Percentiles rank a stretch among this genome's conserved stretches.
Conservation (phyloP, 768 basidiomycete genomes). For the Tylopilus balloui region DNA sequence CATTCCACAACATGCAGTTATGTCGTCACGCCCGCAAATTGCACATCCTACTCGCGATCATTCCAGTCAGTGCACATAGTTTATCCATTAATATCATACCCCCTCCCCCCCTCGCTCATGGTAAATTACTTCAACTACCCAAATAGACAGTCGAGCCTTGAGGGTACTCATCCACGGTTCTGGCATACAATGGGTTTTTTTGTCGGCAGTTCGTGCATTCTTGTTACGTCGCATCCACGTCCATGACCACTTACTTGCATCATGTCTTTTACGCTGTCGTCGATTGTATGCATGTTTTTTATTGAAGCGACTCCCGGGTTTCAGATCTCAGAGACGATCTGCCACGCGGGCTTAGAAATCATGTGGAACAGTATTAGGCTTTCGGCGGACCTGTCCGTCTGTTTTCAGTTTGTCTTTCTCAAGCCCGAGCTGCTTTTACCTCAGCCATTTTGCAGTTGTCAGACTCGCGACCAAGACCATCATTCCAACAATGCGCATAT, state of each 20-base stretch:
- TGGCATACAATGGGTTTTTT: background rate
- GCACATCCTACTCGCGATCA: background rate
- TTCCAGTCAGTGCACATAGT: conserved; percentile 16
- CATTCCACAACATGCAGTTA: background rate
- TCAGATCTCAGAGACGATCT: no score
- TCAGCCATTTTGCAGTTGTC: no score
- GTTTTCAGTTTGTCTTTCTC: no score
- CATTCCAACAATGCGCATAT: no score
- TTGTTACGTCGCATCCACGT: background rate
- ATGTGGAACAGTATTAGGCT: no score
- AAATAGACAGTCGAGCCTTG: conserved; percentile 5
- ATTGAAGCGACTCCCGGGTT: no score
- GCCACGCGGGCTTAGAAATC: no score
- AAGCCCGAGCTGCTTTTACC: no score
- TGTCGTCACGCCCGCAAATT: background rate
- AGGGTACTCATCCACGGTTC: background rate
- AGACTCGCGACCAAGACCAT: no score
- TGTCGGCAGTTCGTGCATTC: background rate
- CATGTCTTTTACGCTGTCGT: background rate
- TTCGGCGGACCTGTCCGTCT: no score
- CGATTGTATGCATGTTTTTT: background rate
- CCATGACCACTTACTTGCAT: conserved; percentile 1
- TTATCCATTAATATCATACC: conserved; percentile 21
- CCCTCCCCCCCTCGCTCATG: background rate
- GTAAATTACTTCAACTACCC: conserved; percentile 17